Conservation (phyloP, 306 rosid species). For the Prunus mongolica region DNA sequence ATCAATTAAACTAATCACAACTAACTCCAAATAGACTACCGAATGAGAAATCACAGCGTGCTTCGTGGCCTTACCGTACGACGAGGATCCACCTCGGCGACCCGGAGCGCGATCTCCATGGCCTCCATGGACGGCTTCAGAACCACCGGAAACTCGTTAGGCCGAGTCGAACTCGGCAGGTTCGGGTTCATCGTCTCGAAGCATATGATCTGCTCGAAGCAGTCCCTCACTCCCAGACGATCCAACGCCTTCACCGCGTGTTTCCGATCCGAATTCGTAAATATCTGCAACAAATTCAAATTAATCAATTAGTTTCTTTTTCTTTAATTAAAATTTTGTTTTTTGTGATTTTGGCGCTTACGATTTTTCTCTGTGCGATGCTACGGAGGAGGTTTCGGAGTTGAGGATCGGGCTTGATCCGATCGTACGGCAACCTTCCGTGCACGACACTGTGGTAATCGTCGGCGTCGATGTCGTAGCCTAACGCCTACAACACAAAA, state of each 20-base stretch:
- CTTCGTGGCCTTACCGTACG: slow-evolving; percentile 45
- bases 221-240: slow-evolving; percentile 53
- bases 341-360: slow-evolving; percentile 10
- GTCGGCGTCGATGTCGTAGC: slow-evolving; percentile 62
- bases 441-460: slow-evolving; percentile 91
- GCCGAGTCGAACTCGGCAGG: slow-evolving; percentile 45
- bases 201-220: slow-evolving; percentile 73
- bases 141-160: slow-evolving; percentile 67
- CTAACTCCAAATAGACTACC: neutral
- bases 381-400: slow-evolving; percentile 54
- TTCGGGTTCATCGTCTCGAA: slow-evolving; percentile 90
- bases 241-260: slow-evolving; percentile 63
- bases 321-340: neutral
- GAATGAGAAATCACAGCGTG: neutral
- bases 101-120: slow-evolving; percentile 46
- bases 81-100: slow-evolving; percentile 58
- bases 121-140: slow-evolving; percentile 80
- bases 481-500: slow-evolving; percentile 47
- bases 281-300: slow-evolving; percentile 39
- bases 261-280: slow-evolving; percentile 72
- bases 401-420: slow-evolving; percentile 57
- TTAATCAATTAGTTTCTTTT: neutral
- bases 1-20: too few species aligned
- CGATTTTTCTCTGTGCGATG: slow-evolving; percentile 67
- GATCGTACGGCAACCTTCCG: slow-evolving; percentile 82